Evolutionary conservation across 768 basidiomycete genomes (phyloP).

Genomic region (Suillus weaverae): DNA sequence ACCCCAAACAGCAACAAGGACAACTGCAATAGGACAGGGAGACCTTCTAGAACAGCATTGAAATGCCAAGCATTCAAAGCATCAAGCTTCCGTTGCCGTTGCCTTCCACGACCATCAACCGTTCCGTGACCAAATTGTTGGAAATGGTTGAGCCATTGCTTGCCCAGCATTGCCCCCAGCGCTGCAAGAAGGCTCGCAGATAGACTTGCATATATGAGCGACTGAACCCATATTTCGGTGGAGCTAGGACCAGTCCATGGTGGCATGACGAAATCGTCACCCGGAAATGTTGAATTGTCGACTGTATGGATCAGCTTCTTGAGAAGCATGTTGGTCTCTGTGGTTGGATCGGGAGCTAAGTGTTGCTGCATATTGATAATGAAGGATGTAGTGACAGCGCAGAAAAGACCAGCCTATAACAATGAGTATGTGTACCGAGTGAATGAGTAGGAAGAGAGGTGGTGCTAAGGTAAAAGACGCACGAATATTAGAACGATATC

Average conservation of each 20-base stretch:
- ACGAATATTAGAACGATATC: slow-evolving; percentile 26
- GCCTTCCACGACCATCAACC: slow-evolving; percentile 15
- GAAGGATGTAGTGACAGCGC: slow-evolving; percentile 39
- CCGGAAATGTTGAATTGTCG: slow-evolving; percentile 14
- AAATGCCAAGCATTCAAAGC: slow-evolving; percentile 22
- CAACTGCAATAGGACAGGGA: slow-evolving; percentile 21
- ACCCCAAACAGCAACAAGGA: slow-evolving; percentile 23
- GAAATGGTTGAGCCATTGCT: slow-evolving; percentile 18
- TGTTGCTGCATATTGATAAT: slow-evolving; percentile 36
- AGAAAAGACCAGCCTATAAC: slow-evolving; percentile 42
- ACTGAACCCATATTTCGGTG: slow-evolving; percentile 16
- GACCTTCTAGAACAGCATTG: slow-evolving; percentile 11
- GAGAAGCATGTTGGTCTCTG: slow-evolving; percentile 29
- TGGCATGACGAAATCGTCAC: slow-evolving; percentile 8
- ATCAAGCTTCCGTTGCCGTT: slow-evolving; percentile 19
- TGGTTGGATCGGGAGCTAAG: slow-evolving; percentile 31
- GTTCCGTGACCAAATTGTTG: slow-evolving; percentile 14
- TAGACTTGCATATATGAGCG: slow-evolving; percentile 22
- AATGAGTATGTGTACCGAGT: not conserved
- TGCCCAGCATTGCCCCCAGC: slow-evolving; percentile 21
- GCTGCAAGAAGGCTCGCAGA: slow-evolving; percentile 23
- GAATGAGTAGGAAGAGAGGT: not conserved
- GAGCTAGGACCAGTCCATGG: slow-evolving; percentile 20
- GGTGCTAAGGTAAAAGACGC: not conserved
- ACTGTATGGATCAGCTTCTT: slow-evolving; percentile 17